Conservation (phyloP, 768 basidiomycete genomes). For the Mycena galopus region DNA sequence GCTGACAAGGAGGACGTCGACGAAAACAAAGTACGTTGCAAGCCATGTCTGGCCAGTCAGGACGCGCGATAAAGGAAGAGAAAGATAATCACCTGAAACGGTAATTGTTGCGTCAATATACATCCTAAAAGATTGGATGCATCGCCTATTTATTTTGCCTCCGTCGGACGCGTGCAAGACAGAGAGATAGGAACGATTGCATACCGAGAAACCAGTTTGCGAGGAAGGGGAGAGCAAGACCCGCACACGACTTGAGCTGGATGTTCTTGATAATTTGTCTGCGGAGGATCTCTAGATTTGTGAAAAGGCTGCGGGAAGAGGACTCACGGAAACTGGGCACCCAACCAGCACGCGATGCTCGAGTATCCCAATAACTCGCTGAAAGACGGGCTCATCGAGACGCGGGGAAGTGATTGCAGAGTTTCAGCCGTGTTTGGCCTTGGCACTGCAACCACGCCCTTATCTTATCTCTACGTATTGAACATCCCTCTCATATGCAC, state of each 20-base stretch:
- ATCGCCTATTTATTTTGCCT: conserved; percentile 70
- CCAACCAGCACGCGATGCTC: conserved; percentile 85
- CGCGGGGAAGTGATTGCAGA: neutral
- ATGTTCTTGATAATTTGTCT: conserved; percentile 91
- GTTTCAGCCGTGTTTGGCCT: neutral
- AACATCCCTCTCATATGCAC: neutral
- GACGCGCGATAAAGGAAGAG: conserved; percentile 26
- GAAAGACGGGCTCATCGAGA: conserved; percentile 41
- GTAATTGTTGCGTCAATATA: conserved; percentile 91
- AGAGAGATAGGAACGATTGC: conserved; percentile 39
- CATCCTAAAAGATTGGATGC: conserved; percentile 93
- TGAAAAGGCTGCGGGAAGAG: neutral
- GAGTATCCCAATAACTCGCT: conserved; percentile 79
- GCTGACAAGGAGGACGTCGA: conserved; percentile 80
- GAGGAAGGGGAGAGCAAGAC: conserved; percentile 93
- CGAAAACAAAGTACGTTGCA: conserved; percentile 89
- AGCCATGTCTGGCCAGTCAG: conserved; percentile 78
- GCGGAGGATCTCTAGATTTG: conserved; percentile 24
- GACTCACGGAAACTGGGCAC: conserved; percentile 91
- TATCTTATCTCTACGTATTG: neutral
- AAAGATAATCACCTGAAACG: conserved; percentile 82
- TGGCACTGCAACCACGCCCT: neutral
- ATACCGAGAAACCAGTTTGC: conserved; percentile 92
- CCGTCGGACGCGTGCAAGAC: conserved; percentile 14
- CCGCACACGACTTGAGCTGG: conserved; percentile 82